phyloP scores from a whole-genome alignment of 2,329 filamentous ascomycete species.

The Aspergillus puulaauensis region DNA sequence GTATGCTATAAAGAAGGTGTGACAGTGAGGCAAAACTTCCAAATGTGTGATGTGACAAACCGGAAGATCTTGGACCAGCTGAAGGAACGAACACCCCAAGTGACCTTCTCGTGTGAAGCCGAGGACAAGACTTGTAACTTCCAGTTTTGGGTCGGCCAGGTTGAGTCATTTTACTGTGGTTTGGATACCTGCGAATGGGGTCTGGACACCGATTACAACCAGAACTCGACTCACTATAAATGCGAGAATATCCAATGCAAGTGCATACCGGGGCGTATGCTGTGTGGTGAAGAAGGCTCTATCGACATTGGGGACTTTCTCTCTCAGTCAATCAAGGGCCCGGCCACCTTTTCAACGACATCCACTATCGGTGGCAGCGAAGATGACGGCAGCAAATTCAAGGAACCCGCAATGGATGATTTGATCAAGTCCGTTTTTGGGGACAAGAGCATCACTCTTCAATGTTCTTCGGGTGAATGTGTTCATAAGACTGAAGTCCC shows the following conservation, averaged over 20 bases:
- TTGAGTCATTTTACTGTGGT: constrained; percentile 95
- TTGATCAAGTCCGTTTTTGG: constrained; percentile 87
- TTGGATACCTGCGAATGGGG: constrained; percentile 76
- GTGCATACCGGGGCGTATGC: constrained; percentile 87
- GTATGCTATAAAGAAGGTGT: constrained; percentile 91
- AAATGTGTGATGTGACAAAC: constrained; percentile 98
- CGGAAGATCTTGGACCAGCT: constrained; percentile 86
- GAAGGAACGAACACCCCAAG: constrained; percentile 81
- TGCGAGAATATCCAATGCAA: constrained; percentile 83
- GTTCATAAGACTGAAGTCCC: constrained; percentile 90
- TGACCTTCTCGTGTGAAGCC: constrained; percentile 87
- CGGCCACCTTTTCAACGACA: constrained; percentile 76
- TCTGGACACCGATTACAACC: constrained; percentile 65
- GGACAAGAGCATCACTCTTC: constrained; percentile 81
- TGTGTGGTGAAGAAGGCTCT: constrained; percentile 88
- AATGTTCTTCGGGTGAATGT: constrained; percentile 86
- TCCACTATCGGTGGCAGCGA: constrained; percentile 57
- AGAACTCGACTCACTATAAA: constrained; percentile 80
- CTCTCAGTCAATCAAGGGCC: constrained; percentile 76
- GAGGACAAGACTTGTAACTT: constrained; percentile 81
- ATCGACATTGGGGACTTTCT: constrained; percentile 92
- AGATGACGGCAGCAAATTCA: constrained; percentile 75
- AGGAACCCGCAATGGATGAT: constrained; percentile 88
- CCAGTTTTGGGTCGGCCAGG: constrained; percentile 95
- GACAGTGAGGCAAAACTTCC: constrained; percentile 90